These are phyloP conservation scores for Raphanus raphanistrum DNA, from an alignment of 345 rosid genomes.

Conservation along the genomic window DNA sequence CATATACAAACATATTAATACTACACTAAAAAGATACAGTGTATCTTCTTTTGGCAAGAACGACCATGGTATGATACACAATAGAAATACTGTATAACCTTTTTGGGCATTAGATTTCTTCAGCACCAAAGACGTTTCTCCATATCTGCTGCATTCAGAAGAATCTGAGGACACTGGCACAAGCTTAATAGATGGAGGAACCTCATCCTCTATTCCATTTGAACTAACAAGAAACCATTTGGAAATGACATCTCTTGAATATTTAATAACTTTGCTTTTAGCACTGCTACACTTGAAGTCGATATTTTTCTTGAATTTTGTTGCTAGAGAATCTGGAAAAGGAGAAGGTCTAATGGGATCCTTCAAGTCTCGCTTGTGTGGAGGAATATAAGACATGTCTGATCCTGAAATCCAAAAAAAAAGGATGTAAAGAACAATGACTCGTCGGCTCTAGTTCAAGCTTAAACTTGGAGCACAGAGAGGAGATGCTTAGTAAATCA, in stretches of 20 bases:
- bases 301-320: slow-evolving; percentile 38
- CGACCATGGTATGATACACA: neutral
- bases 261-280: slow-evolving; percentile 4
- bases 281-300: slow-evolving; percentile 21
- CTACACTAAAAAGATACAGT: too few species aligned
- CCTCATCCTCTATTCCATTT: slow-evolving; percentile 36
- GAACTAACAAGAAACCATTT: slow-evolving; percentile 58
- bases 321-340: slow-evolving; percentile 39
- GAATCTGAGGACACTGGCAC: slow-evolving; percentile 41
- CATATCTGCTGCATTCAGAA: slow-evolving; percentile 27
- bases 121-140: slow-evolving; percentile 44
- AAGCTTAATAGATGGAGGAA: slow-evolving; percentile 43
- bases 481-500: neutral
- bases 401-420: neutral
- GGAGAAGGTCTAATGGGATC: slow-evolving; percentile 35
- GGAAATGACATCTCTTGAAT: slow-evolving; percentile 35
- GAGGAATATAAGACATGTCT: slow-evolving; percentile 65
- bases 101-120: slow-evolving; percentile 27
- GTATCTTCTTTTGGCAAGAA: neutral
- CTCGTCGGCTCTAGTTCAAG: neutral
- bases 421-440: neutral
- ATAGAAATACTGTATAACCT: neutral
- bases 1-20: slow-evolving; percentile 14
- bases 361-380: slow-evolving; percentile 53
- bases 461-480: neutral